phyloP scores from a whole-genome alignment of 805 yeast genomes.

The Millerozyma miso region DNA sequence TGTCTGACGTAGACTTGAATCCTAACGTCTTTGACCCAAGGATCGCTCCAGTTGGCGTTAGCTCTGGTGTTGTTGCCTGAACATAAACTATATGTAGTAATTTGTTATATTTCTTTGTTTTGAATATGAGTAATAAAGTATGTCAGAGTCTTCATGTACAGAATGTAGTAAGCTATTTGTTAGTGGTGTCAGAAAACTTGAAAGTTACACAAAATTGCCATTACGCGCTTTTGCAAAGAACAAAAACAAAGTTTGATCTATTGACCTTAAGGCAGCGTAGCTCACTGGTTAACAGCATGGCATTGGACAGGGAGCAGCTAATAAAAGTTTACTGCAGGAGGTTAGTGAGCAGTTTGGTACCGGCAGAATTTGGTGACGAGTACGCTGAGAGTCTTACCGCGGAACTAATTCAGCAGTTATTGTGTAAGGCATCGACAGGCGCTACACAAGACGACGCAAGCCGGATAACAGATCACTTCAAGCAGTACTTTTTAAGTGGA shows the following conservation, averaged over 20 bases:
- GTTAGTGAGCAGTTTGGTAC: slow-evolving; percentile 33
- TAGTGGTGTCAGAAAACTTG: too few relatives aligned
- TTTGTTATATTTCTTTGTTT: too few relatives aligned
- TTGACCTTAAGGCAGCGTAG: background rate
- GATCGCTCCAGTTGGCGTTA: slow-evolving; percentile 60
- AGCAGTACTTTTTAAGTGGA: slow-evolving; percentile 21
- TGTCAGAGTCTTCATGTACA: too few relatives aligned
- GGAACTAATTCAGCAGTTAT: slow-evolving; percentile 19
- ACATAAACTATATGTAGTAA: background rate
- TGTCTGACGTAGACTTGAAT: slow-evolving; percentile 61
- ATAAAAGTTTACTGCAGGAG: slow-evolving; percentile 29
- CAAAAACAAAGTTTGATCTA: background rate
- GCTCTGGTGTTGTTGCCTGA: slow-evolving; percentile 53
- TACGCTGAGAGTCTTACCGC: slow-evolving; percentile 26
- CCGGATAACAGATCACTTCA: slow-evolving; percentile 18
- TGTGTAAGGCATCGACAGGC: slow-evolving; percentile 6
- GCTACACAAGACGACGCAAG: slow-evolving; percentile 10
- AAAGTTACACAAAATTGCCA: background rate
- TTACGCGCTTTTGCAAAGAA: background rate
- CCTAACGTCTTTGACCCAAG: slow-evolving; percentile 62
- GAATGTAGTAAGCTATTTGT: too few relatives aligned
- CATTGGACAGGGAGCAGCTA: slow-evolving; percentile 29
- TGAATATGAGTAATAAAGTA: too few relatives aligned
- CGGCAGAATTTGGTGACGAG: slow-evolving; percentile 33
- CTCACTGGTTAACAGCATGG: slow-evolving; percentile 12